Evolutionary conservation across 2,329 filamentous ascomycete genomes (phyloP).

Genomic region (Fusarium duplospermum): DNA sequence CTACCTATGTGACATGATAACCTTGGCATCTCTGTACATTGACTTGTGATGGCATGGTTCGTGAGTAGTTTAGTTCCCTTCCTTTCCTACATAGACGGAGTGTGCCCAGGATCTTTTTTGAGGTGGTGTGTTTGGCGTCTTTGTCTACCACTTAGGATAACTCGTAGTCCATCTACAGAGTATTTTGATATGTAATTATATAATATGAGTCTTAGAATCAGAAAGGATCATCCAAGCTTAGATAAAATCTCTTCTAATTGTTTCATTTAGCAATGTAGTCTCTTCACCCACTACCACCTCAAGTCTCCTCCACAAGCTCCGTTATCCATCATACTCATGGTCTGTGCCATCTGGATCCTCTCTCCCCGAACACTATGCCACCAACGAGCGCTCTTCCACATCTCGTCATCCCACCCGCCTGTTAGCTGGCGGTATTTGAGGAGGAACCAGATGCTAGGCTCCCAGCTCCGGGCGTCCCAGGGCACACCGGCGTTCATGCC

Average conservation of each 20-base stretch:
- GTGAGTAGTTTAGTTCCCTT: not conserved
- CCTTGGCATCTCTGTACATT: slow-evolving; percentile 2
- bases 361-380: slow-evolving; percentile 47
- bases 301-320: not conserved
- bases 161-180: not conserved
- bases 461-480: slow-evolving; percentile 59
- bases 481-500: slow-evolving; percentile 53
- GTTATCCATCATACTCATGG: not conserved
- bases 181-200: not conserved
- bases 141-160: too few species aligned
- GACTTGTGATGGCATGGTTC: not conserved
- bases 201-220: not conserved
- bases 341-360: slow-evolving; percentile 29
- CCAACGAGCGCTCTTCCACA: slow-evolving; percentile 48
- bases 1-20: slow-evolving; percentile 25
- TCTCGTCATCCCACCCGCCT: slow-evolving; percentile 51
- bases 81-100: not conserved
- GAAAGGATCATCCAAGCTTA: not conserved
- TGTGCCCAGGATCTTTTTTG: not conserved
- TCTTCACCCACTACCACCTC: slow-evolving; percentile 1
- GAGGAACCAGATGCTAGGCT: slow-evolving; percentile 57
- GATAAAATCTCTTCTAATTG: not conserved
- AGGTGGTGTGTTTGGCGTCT: too few species aligned
- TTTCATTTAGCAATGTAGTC: not conserved
- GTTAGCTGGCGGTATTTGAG: slow-evolving; percentile 53